Base-by-base conservation (phyloP, 345 rosid species). In the Schrenkiella parvula region DNA sequence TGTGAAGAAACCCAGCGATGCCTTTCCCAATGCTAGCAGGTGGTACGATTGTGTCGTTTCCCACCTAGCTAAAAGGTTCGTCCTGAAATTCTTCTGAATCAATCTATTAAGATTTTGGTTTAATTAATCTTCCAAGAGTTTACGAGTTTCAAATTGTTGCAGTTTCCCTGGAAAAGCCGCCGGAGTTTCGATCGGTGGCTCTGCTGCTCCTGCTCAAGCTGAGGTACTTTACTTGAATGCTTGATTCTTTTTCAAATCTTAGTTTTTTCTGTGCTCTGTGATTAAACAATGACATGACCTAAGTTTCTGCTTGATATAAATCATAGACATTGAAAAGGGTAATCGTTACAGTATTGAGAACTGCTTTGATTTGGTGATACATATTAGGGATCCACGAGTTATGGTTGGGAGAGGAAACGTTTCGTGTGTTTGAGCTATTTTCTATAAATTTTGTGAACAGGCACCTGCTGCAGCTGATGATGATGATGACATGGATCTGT, bases 141-240 rank as follows among this genome's bases (percentile, higher is more conserved):
- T 10, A 44, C 8, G n/a, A 4, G 17, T 32, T 72, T 58, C 12
- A n/a, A 67, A 42, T 41, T 34, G 32, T 74, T 12, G 11, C 69
- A 93, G 97, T 76, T 91, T 93, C 76, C 96, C 97, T 1, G 93
- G 97, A 0, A 89, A 88, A 81, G 90, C 98, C 46, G 79, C 74
- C 43, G 96, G 97, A 25, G 98, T 93, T 18, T 82, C 80, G 23
- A 7, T 89, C 64, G 90, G 91, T 46, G 85, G 84, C 68, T 52
- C 60, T 51, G 89, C 73, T 75, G 86, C 79, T 66, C 55, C 85
- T 7, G 80, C 71, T 70, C 80, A 80, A 61, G 69, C 84, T 76
- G 62, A 70, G 70, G 79, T 68, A 52, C 10, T 58, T 19, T 29
- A 39, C 44, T 28, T 6, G 11, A 47, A 42, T 2, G 29, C 35